Evolutionary conservation across 345 rosid species (phyloP).

Genomic region (Camelina laxa): DNA sequence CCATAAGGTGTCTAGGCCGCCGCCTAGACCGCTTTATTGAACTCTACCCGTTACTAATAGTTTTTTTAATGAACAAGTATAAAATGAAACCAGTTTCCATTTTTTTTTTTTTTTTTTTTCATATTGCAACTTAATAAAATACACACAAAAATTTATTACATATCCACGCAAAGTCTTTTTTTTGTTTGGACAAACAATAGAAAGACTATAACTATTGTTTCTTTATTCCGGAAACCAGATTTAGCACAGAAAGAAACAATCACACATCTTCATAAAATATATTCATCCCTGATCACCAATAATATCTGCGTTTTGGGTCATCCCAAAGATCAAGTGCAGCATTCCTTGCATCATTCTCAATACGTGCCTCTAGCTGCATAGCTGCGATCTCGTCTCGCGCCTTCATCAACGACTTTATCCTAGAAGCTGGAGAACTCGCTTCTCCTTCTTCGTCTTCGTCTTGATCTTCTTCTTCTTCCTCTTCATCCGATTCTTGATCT

Average conservation of each 20-base stretch:
- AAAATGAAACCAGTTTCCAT: no score
- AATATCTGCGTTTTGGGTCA: constrained; percentile 1
- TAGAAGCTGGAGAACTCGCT: constrained; percentile 7
- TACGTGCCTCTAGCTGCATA: constrained; percentile 1
- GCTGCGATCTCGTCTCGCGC: neutral
- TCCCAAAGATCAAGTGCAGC: constrained; percentile 10
- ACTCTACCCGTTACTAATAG: no score
- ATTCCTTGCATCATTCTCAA: neutral
- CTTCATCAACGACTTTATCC: constrained; percentile 7
- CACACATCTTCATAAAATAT: neutral
- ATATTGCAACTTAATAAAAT: no score
- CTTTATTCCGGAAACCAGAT: neutral
- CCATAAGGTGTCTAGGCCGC: no score
- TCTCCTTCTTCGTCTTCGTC: neutral
- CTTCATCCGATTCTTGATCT: neutral
- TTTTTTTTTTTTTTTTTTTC: no score
- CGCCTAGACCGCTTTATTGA: no score
- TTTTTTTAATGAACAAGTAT: no score
- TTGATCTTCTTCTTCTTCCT: neutral
- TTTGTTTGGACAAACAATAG: neutral
- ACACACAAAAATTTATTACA: no score
- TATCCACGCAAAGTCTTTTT: no score
- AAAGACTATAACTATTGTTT: neutral
- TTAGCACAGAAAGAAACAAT: neutral
- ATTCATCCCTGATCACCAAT: neutral